Evolutionary conservation across 345 rosid genomes (phyloP), one percentile per base, ranked within the genome.

Genomic region (Microthlaspi erraticum): DNA sequence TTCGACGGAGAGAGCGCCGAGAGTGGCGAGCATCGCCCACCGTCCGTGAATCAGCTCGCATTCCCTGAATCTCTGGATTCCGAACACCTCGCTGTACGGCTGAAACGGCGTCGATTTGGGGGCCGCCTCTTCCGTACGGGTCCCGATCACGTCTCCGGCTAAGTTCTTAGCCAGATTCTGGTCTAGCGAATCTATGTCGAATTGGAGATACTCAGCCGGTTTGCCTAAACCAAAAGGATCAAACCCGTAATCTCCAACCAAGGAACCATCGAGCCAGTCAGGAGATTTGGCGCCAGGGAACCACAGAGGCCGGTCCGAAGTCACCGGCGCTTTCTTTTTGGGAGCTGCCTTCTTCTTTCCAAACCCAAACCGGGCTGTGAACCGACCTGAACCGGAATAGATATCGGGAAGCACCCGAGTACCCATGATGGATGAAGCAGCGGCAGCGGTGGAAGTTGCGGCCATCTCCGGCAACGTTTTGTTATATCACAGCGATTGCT

Each of bases 171-270:
- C 89, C 73, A 93, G 63, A 71, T 90, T 93, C 87, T 93, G 96
- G 83, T 88, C 97, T 63, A 90, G 67, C 0, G 92, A 87, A 71
- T 93, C 96, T 4, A 80, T 60, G 26, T 86, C 98, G 75, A 71
- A 93, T 68, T 93, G 97, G 76, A 93, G 78, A 75, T 93, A 93
- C 78, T 93, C 93, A 0, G 85, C 92, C n/a, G 93, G 98, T 78
- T 88, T 93, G 23, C 76, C 88, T 6, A 90, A 48, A 53, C 96
- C 96, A n/a, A 90, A 82, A 2, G 98, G 98, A 72, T 93, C 97
- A 43, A 93, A 93, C 10, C 98, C 97, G 13, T 87, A 79, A 79
- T 90, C 97, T 19, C 97, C 93, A 0, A 85, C 82, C 87, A 93
- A 71, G 5, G 87, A 64, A 50, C 96, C 91, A 39, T 93, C 97